Base-by-base conservation (phyloP, 2,329 filamentous ascomycete genomes). In the Fusarium anguioides region DNA sequence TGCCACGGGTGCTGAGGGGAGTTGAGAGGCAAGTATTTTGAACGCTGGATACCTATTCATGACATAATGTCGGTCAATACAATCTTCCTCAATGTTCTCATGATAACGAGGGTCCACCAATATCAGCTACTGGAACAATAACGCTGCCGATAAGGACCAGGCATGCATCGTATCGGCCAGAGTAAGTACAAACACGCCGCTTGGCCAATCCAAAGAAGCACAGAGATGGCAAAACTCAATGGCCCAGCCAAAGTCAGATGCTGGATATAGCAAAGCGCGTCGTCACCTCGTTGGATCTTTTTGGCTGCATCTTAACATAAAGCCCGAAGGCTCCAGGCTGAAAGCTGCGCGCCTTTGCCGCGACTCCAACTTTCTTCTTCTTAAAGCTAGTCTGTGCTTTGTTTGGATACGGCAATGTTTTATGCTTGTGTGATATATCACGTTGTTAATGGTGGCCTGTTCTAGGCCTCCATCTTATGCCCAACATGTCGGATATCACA, bases 341-440 rank as follows among this genome's bases (percentile, higher is more conserved):
- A 23, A 29, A 36, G 23, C 12, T 49, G 15, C 35, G 26, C 15
- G 29, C 29, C 29, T 12, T 31, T 31, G 15, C 54, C 39, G 40
- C 33, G 37, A 33, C 45, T 27, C 23, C 27, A 31, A 21, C 33
- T 12, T 29, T 31, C 17, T 31, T 15, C 7, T 31, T 31, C 15
- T 15, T 26, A n/a, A 6, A 27, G 33, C 4, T 45, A 45, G 39
- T 24, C 11, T 44, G 23, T 51, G 33, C 60, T 68, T 68, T 54
- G 50, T 67, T 55, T 60, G 45, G 60, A 67, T 60, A 68, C 59
- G 64, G 65, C 57, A 23, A 40, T 56, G 12, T 37, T 52, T 42
- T 35, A 35, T 37, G 39, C 33, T n/a, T 46, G 40, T 55, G 50
- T 46, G 37, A 45, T 62, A 17, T 41, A 56, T 65, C 33, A 64